Evolutionary conservation across 106 monocot genomes (phyloP).

Genomic region (Dactylorhiza incarnata): DNA sequence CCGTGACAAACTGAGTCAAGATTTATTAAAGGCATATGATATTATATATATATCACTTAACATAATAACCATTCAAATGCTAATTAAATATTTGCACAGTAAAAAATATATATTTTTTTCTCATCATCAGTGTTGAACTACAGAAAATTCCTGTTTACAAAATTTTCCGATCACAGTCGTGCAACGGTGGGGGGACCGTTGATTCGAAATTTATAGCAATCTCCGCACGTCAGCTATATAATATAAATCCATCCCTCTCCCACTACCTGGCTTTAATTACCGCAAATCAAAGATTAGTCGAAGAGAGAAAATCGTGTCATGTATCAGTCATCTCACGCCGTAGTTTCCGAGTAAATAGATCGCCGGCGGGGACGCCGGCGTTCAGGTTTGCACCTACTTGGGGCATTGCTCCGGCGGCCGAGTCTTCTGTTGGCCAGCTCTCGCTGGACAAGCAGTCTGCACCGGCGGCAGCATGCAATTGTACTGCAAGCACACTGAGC

Average conservation of each 20-base stretch:
- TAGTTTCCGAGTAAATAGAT: background rate
- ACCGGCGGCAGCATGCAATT: conserved; percentile 71
- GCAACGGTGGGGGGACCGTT: background rate
- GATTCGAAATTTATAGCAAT: background rate
- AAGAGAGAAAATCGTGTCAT: background rate
- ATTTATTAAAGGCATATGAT: no score
- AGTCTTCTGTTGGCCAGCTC: conserved; percentile 31
- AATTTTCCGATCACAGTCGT: no score
- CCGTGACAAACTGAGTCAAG: no score
- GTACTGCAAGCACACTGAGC: conserved; percentile 43
- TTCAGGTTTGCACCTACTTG: background rate
- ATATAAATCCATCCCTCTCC: background rate
- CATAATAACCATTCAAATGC: no score
- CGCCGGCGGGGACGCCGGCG: background rate
- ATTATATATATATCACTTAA: no score
- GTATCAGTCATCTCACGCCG: background rate
- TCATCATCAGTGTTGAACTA: no score
- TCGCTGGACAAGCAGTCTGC: conserved; percentile 37
- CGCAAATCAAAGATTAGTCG: background rate
- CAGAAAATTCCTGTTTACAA: no score
- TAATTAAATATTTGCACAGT: no score
- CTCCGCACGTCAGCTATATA: no score
- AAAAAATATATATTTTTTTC: no score
- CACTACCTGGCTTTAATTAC: background rate
- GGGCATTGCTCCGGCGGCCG: conserved; percentile 49